Percentiles rank a stretch among this genome's conserved stretches.
phyloP scores from a whole-genome alignment of 192 early-diverging fungal species.

The Rhizophagus prolifer region DNA sequence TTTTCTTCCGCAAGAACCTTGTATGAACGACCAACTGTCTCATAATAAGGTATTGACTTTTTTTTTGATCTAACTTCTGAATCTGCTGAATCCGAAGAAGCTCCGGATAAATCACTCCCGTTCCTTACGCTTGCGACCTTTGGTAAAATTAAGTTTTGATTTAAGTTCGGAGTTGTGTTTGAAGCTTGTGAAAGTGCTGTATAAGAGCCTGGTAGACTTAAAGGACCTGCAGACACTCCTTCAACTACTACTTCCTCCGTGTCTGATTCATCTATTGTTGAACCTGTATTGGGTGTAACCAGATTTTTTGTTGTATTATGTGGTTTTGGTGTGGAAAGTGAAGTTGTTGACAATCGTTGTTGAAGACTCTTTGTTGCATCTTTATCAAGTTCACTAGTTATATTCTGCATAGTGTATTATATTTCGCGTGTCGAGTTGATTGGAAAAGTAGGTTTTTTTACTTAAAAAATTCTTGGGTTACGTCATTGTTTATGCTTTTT shows the following conservation, averaged over 20 bases:
- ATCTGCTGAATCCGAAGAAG: conserved; percentile 4
- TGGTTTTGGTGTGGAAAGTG: neutral
- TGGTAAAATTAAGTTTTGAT: neutral
- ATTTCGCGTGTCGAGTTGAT: neutral
- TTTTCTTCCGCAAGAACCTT: neutral
- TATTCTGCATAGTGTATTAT: neutral
- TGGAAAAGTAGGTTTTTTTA: neutral
- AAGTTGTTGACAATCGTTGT: neutral
- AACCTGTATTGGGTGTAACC: neutral
- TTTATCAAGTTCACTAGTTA: neutral
- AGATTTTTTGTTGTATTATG: neutral
- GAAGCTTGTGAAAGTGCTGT: neutral
- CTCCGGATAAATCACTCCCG: neutral
- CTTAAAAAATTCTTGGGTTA: no score
- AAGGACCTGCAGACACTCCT: neutral
- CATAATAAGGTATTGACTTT: neutral
- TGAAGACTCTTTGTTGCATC: neutral
- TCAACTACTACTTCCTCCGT: neutral
- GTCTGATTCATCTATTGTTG: neutral
- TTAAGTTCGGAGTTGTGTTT: no score
- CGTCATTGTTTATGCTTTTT: no score
- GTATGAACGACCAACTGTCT: conserved; percentile 16
- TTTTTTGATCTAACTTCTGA: neutral
- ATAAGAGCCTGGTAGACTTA: neutral
- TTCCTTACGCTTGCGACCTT: neutral